Percentiles rank a stretch among this genome's conserved stretches.
Conservation (phyloP, 2,329 filamentous ascomycete genomes). For the Pseudodiploospora longispora region DNA sequence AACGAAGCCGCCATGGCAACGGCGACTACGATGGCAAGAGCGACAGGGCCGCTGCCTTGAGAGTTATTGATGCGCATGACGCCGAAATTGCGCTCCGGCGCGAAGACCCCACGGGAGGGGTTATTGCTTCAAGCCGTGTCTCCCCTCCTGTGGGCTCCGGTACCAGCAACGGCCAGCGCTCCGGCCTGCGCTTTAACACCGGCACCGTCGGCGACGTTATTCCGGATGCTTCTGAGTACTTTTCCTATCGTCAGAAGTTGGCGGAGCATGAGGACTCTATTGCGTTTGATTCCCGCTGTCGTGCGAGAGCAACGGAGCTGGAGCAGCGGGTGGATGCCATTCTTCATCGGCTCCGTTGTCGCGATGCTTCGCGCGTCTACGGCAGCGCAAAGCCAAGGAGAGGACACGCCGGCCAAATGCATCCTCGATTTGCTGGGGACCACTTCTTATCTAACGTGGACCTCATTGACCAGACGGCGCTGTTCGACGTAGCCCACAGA, state of each 20-base stretch:
- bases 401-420: constrained; percentile 36
- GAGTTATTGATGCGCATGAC: constrained; percentile 19
- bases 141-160: neutral
- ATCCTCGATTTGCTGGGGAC: constrained; percentile 40
- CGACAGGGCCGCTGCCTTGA: constrained; percentile 14
- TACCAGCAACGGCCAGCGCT: neutral
- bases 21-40: neutral
- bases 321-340: constrained; percentile 33
- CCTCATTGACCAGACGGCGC: constrained; percentile 45
- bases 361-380: constrained; percentile 31
- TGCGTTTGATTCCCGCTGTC: constrained; percentile 33
- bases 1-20: neutral
- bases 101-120: neutral
- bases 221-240: constrained; percentile 19
- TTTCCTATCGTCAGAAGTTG: constrained; percentile 20
- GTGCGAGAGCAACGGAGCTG: constrained; percentile 19
- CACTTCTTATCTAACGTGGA: constrained; percentile 51
- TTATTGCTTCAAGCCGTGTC: neutral
- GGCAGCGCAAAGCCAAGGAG: constrained; percentile 18
- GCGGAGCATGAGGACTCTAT: constrained; percentile 25
- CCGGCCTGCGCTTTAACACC: neutral
- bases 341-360: constrained; percentile 27
- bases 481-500: constrained; percentile 47
- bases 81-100: constrained; percentile 11
- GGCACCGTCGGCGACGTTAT: neutral